Evolutionary conservation across 163 green algal genomes (phyloP).

Genomic region (Prototheca stagnorum): DNA sequence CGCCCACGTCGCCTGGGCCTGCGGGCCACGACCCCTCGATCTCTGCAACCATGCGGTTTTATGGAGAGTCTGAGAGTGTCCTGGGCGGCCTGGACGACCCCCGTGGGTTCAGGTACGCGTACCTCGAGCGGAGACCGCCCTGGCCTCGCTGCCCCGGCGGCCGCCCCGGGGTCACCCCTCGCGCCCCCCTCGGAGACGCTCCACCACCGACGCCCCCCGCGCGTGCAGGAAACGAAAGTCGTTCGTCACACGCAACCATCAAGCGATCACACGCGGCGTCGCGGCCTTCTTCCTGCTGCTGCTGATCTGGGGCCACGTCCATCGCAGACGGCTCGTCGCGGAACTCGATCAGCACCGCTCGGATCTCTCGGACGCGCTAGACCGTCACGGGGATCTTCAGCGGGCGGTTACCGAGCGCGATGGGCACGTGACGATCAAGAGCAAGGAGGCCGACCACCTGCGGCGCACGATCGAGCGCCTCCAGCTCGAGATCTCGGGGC

Average conservation of each 20-base stretch:
- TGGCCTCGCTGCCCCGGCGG: too few relatives aligned
- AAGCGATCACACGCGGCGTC: too few relatives aligned
- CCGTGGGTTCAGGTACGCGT: background rate
- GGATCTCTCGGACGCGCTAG: background rate
- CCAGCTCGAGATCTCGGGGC: background rate
- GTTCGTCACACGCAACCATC: too few relatives aligned
- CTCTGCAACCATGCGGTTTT: slow-evolving; percentile 1
- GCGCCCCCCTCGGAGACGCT: background rate
- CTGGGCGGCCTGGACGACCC: background rate
- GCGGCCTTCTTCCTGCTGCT: background rate
- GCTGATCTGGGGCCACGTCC: background rate
- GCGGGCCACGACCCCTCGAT: background rate
- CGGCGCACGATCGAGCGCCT: background rate
- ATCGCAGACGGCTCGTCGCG: background rate
- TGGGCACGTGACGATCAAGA: background rate
- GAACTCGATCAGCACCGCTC: background rate
- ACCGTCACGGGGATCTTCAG: too few relatives aligned
- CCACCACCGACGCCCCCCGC: background rate
- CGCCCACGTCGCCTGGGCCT: background rate
- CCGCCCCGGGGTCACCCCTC: background rate
- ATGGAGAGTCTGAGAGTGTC: background rate
- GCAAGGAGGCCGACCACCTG: background rate
- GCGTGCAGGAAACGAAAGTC: background rate
- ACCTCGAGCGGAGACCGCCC: background rate
- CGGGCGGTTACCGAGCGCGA: background rate